Evolutionary conservation across 371 early-diverging fungal species (phyloP), one percentile per base, ranked within the genome.

Genomic region (Mortierella sp.): DNA sequence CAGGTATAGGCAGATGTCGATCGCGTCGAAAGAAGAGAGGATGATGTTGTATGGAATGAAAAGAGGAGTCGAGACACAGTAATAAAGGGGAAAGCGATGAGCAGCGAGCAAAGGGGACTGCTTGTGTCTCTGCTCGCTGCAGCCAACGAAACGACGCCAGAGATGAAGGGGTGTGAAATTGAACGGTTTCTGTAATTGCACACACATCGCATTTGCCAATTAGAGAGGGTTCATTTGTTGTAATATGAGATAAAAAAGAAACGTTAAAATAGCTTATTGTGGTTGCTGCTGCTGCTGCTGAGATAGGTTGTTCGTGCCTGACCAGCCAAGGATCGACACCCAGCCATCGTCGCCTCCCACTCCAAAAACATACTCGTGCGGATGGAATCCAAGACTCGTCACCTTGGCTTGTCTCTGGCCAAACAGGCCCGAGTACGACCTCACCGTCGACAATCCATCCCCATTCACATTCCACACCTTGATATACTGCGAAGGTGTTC

Each of bases 391-490:
- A 7, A 85, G 57, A 26, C 82, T 81, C 34, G 86, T 81, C 52
- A 85, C 82, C 73, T 79, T 81, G 72, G 82, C 79, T 54, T 81
- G 82, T 31, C 82, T 63, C 77, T 81, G 86, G 16, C 82, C 82
- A 68, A 81, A 85, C 58, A 94, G 91, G n/a, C 94, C 94, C 57
- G 92, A 83, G 14, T 92, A 89, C 28, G 93, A 92, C 14, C 92
- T 92, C 26, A 92, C 88, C 9, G 91, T 90, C n/a, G 93, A 92
- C 11, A 92, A 76, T 42, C 88, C 82, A 26, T 80, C 83, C 63
- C 92, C 92, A 75, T 92, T 90, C 73, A 92, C 87, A 78, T 94
- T 93, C 92, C 92, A 94, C 42, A 93, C 88, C 77, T 94, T 93
- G 80, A 94, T 91, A 19, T 90, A 89, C 70, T 94, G 94, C 74